Evolutionary conservation across 768 basidiomycete species (phyloP), one percentile per base, ranked within the genome.

Genomic region (Russula sp.): DNA sequence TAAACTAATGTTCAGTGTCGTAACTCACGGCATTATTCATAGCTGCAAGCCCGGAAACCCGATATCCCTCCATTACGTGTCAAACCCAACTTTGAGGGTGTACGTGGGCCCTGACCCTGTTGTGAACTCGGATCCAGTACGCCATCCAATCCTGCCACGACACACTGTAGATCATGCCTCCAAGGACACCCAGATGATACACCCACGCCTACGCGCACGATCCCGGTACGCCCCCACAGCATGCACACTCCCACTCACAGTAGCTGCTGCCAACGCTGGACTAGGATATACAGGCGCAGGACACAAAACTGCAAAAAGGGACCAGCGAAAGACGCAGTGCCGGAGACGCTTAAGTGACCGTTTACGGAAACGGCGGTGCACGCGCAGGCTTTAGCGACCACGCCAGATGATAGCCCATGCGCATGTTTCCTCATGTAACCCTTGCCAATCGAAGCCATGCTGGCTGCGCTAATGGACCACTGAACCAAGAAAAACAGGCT

Each of bases 331-430:
- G 13, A 40, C 10, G 13, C 16, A 13, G 39, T 40, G 44, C 44
- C n/a, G 3, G 67, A 65, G 9, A 51, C 57, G 4, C 54, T 68
- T 4, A 32, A 34, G 32, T 66, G 65, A 65, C 65, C 34, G 39
- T 64, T 64, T 27, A 55, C 55, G 10, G 60, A 65, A 35, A 39
- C 64, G 27, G 35, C 40, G 4, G 61, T 66, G 16, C 66, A 47
- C 6, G 55, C 61, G 31, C 61, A 66, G 27, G 49, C 57, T 22
- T 20, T 53, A 39, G 67, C 61, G 14, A 57, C 13, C 4, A 57
- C 57, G 1, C 18, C 56, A 14, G 42, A 14, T n/a, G 65, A 58
- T 14, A 53, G 53, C 47, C 47, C 63, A 65, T 68, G 18, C 58
- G 66, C 40, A 22, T 16, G 22, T 18, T 42, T 22, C n/a, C 13